Conservation (phyloP, 164 flowering plant genomes). For the Sextonia rubra region DNA sequence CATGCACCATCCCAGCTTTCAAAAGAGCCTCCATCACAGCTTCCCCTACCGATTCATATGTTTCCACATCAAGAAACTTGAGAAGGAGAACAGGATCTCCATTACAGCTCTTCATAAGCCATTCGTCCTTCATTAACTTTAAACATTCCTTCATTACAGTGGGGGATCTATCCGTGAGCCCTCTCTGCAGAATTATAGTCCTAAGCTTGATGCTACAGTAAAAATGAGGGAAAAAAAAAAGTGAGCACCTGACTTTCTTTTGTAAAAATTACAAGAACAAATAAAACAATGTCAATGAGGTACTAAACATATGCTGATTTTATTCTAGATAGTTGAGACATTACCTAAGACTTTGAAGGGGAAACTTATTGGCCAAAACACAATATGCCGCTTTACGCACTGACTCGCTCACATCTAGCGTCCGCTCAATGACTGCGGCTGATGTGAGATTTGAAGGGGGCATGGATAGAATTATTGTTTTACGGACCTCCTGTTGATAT, state of each 20-base stretch:
- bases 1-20: conserved; percentile 47
- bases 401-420: conserved; percentile 78
- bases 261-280: background rate
- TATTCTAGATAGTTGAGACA: background rate
- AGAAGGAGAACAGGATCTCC: conserved; percentile 74
- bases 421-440: conserved; percentile 59
- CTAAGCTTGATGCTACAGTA: conserved; percentile 77
- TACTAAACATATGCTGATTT: background rate
- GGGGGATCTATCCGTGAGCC: conserved; percentile 82
- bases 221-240: conserved; percentile 3
- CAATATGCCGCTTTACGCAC: conserved; percentile 83
- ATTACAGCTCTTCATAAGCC: conserved; percentile 77
- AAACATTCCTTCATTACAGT: conserved; percentile 74
- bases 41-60: conserved; percentile 85
- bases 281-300: background rate
- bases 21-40: conserved; percentile 72
- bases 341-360: conserved; percentile 93
- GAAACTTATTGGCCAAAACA: conserved; percentile 84
- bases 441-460: conserved; percentile 78
- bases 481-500: conserved; percentile 77
- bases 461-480: conserved; percentile 68
- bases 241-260: background rate
- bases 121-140: conserved; percentile 77
- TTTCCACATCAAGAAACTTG: conserved; percentile 95
- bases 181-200: conserved; percentile 79